Conservation (phyloP, 1,284 basidiomycete genomes). For the Flammula alnicola region DNA sequence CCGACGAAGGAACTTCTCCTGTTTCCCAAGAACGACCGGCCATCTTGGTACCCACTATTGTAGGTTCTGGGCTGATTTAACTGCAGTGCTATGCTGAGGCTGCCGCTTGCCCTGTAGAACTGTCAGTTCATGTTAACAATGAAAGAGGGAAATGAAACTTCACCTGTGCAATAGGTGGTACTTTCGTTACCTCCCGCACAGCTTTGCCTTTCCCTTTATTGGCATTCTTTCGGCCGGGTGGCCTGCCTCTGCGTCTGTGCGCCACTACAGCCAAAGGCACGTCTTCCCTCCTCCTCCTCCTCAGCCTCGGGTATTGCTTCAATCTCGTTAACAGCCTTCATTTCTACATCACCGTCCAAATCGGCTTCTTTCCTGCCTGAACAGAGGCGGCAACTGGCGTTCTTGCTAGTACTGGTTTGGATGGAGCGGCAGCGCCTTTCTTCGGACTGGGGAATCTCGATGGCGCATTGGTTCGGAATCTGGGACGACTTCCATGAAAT, state of each 20-base stretch:
- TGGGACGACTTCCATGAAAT: constrained; percentile 51
- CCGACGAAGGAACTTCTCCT: constrained; percentile 42
- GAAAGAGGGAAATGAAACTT: too few species aligned
- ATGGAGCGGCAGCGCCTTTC: neutral
- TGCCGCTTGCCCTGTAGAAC: too few species aligned
- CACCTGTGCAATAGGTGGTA: too few species aligned
- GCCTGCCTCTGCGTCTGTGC: constrained; percentile 22
- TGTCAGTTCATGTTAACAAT: too few species aligned
- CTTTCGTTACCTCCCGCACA: constrained; percentile 9
- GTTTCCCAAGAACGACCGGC: constrained; percentile 30
- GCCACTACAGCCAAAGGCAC: constrained; percentile 43
- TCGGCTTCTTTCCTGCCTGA: constrained; percentile 2
- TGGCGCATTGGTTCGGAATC: constrained; percentile 56
- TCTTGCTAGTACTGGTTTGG: neutral
- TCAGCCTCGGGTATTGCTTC: constrained; percentile 34
- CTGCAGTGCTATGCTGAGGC: too few species aligned
- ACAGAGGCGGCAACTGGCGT: neutral
- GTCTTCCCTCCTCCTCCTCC: constrained; percentile 36
- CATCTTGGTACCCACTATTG: neutral
- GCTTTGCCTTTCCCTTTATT: constrained; percentile 22
- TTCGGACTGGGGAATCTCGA: neutral
- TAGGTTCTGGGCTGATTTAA: constrained; percentile 3
- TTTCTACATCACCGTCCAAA: constrained; percentile 11
- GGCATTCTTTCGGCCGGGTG: constrained; percentile 10
- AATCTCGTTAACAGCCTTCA: constrained; percentile 29